Percentiles rank a stretch among this genome's conserved stretches.
phyloP scores from a whole-genome alignment of 1,139 yeast genomes.

The Arxiozyma heterogenica region DNA sequence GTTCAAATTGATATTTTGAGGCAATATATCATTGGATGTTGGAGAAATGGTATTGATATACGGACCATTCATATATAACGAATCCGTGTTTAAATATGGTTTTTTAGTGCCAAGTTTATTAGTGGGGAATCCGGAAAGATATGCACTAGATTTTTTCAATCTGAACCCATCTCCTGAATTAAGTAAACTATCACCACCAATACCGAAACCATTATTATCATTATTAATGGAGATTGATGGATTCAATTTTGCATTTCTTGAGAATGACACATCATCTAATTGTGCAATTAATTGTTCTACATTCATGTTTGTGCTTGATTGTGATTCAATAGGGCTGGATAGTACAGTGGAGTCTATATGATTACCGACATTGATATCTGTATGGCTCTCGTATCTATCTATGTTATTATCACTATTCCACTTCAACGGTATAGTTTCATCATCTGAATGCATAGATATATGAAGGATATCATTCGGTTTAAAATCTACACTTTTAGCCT shows the following conservation, averaged over 20 bases:
- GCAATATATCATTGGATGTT: background rate
- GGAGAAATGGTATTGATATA: background rate
- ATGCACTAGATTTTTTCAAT: conserved; percentile 24
- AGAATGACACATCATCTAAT: conserved; percentile 24
- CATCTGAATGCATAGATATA: conserved; percentile 1
- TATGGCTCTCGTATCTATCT: background rate
- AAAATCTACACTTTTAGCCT: conserved; percentile 12
- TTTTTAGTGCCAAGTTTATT: background rate
- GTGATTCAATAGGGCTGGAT: conserved; percentile 1
- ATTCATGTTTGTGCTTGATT: conserved; percentile 18
- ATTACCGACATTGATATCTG: background rate
- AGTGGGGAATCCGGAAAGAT: conserved; percentile 18
- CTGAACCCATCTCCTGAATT: background rate
- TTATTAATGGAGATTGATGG: background rate
- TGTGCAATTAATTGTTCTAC: conserved; percentile 28
- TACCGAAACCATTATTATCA: no score
- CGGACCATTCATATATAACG: background rate
- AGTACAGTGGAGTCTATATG: background rate
- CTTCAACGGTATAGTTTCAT: background rate
- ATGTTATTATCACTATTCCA: background rate
- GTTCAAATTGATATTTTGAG: background rate
- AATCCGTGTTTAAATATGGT: conserved; percentile 2
- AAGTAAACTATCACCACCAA: background rate
- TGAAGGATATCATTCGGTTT: conserved; percentile 13
- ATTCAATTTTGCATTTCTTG: conserved; percentile 16